phyloP scores from a whole-genome alignment of 108 stramenopile genomes.

The Nitzschia sp. region DNA sequence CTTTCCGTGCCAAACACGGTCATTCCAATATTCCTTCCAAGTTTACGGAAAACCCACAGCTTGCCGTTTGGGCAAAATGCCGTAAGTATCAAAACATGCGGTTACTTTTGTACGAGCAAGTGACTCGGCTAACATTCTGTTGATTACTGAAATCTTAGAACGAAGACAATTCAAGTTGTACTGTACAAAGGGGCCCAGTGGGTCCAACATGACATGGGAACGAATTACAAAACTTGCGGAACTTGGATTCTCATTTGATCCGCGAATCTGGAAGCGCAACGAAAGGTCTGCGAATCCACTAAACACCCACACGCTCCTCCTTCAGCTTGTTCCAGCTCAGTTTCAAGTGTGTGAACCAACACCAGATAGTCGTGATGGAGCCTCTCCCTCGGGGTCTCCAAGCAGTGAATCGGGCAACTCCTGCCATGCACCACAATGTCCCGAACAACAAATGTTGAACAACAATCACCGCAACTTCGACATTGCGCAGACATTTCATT shows the following conservation, averaged over 20 bases:
- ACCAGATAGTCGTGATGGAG: too few relatives aligned
- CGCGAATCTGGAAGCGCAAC: conserved; percentile 12
- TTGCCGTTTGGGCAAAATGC: conserved; percentile 43
- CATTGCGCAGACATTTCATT: too few relatives aligned
- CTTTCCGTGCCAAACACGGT: conserved; percentile 16
- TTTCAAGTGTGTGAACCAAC: background rate
- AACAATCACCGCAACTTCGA: too few relatives aligned
- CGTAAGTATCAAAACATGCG: conserved; percentile 11
- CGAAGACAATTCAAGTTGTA: conserved; percentile 52
- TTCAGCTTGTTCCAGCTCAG: background rate
- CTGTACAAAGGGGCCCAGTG: conserved; percentile 38
- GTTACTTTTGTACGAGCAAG: background rate
- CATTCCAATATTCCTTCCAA: conserved; percentile 24
- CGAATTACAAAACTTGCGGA: conserved; percentile 47
- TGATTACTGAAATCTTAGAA: conserved; percentile 12
- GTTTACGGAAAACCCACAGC: conserved; percentile 27
- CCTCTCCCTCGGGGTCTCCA: too few relatives aligned
- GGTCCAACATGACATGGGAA: conserved; percentile 45
- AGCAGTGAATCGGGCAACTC: too few relatives aligned
- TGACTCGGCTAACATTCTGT: background rate
- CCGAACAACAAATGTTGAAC: too few relatives aligned
- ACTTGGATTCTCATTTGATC: conserved; percentile 51
- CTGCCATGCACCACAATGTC: too few relatives aligned
- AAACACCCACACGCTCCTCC: background rate
- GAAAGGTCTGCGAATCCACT: background rate